These are phyloP conservation scores for Lactarius deliciosus DNA, from an alignment of 768 basidiomycete genomes.

Conservation along the genomic window DNA sequence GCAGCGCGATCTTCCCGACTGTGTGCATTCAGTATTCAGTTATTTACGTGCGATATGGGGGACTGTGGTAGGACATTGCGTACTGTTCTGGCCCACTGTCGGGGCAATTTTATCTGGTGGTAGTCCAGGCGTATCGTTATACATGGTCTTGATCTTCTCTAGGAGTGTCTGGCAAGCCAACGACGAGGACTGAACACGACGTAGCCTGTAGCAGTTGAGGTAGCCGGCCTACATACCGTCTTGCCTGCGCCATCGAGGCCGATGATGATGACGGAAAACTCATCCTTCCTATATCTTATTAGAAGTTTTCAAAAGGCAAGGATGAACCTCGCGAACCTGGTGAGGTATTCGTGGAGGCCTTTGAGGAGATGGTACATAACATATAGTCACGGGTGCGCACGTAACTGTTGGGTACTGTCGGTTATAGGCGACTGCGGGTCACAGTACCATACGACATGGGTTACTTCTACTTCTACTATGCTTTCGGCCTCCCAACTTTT, in stretches of 20 bases:
- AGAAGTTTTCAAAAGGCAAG: background rate
- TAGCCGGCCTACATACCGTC: conserved; percentile 50
- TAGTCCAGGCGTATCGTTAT: conserved; percentile 84
- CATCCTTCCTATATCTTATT: conserved; percentile 59
- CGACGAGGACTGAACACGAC: background rate
- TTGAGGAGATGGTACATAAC: conserved; percentile 88
- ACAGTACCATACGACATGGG: conserved; percentile 35
- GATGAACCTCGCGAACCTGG: conserved; percentile 50
- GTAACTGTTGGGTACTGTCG: background rate
- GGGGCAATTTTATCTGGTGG: conserved; percentile 92
- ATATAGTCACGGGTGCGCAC: conserved; percentile 36
- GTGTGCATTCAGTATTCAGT: conserved; percentile 3
- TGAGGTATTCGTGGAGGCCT: conserved; percentile 88
- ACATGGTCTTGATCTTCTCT: conserved; percentile 92
- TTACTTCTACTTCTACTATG: conserved; percentile 49
- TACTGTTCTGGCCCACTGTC: conserved; percentile 97
- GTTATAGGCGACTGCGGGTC: background rate
- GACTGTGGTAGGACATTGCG: conserved; percentile 34
- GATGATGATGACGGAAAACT: conserved; percentile 93
- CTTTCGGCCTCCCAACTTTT: conserved; percentile 68
- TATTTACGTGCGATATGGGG: background rate
- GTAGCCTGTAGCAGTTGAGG: background rate
- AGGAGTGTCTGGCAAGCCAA: conserved; percentile 61
- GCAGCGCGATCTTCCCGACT: conserved; percentile 93
- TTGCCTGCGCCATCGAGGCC: conserved; percentile 93